Evolutionary conservation across 2,329 filamentous ascomycete genomes (phyloP), one percentile per base, ranked within the genome.

Genomic region (Tricladium varicosporioides): DNA sequence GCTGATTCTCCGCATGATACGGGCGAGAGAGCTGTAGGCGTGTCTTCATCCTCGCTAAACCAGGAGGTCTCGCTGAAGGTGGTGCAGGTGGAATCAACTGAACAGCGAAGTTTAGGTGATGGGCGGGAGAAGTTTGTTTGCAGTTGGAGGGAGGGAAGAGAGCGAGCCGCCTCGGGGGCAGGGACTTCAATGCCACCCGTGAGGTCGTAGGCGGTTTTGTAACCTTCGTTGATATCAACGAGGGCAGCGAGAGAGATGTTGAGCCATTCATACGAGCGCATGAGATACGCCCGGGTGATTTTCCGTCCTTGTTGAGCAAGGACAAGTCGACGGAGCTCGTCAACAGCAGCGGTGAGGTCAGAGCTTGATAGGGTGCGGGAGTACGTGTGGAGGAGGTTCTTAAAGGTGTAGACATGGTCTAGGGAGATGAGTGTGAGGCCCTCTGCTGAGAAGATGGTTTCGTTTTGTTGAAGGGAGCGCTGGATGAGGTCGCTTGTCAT

Each of bases 331-430:
- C 83, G 78, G 40, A 88, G 75, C 67, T 85, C 83, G 67, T 87
- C 83, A 48, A 87, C 81, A 27, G 84, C 82, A 48, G 84, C 78
- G 62, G 85, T 82, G 8, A 87, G 75, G 16, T 65, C 58, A 1
- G 16, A n/a, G 10, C 56, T 52, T 0, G 63, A 55, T 4, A 67
- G 74, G 67, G 75, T 77, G 56, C 75, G 75, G 4, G 80, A 77
- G 68, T 86, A 86, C 61, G 77, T 78, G 15, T 80, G 77, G 10
- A 88, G 75, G 1, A 83, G 81, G 48, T 77, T 76, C 69, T 86
- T 86, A 73, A 88, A 83, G 44, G 81, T 84, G 72, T 86, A 88
- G 47, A 86, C 70, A 50, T 82, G 77, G 69, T 88, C 85, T 10
- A 87, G 76, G 0, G 82, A 78, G 13, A 86, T 69, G 7, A 88